Base-by-base conservation (phyloP, 176 grass and related monocot genomes). In the Stipa capillata region DNA sequence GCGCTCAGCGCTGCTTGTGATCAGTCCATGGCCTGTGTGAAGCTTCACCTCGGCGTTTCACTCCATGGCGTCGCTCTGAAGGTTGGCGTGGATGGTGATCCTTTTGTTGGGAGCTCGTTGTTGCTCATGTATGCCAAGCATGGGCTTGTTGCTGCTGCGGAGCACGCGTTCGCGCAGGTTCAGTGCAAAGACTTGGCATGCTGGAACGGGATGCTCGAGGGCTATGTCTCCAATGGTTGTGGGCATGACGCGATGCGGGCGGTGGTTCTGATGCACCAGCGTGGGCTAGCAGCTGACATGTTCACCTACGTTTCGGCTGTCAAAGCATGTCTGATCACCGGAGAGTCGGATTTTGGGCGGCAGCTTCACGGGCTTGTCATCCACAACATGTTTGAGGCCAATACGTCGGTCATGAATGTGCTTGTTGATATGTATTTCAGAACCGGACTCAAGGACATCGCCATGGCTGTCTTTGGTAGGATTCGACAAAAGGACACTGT, bases 371-470 rank as follows among this genome's bases (percentile, higher is more conserved):
- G 27, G 3, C 48, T 79, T 68, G 69, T 86, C 47, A 70, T 92
- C 20, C 86, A 76, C 17, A 77, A 37, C 58, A 43, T 66, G 76
- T 62, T 92, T 2, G n/a, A 84, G 64, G 81, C 62, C 0, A 37
- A 89, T 34, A 81, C 75, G 47, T 74, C 74, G 3, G 86, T 89
- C 39, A 92, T 89, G 90, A 92, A 92, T 48, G 45, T 8, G 2
- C 80, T 92, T 27, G 32, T 58, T 0, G 83, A 86, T 67, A 80
- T 89, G 83, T 92, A 92, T 72, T 89, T 86, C n/a, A 92, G 43
- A 63, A 37, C 44, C 3, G 65, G 86, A 2, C 25, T 44, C 41
- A 78, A 69, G 71, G 80, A 27, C 53, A 29, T 3, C 36, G 90
- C 84, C 6, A n/a, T 82, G 52, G 78, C 20, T 7, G 34, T 69